Base-by-base conservation (phyloP, 176 grass and related monocot genomes). In the Raddia guianensis region DNA sequence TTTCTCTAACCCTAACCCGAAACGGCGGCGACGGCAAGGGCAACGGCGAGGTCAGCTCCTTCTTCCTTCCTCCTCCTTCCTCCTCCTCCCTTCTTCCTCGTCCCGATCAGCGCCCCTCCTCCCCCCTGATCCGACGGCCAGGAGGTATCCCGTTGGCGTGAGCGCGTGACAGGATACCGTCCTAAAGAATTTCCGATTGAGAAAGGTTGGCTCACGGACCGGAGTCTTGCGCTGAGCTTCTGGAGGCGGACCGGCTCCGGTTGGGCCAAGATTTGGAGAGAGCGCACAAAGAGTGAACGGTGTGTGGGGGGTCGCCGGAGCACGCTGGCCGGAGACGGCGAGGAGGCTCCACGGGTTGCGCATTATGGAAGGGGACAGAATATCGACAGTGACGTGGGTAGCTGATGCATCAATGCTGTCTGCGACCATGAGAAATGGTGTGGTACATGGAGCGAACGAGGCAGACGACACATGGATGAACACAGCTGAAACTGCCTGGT, bases 201-300 rank as follows among this genome's bases (percentile, higher is more conserved):
- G 55, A 27, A 15, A 7, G 46, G 15, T 46, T 35, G 63, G 63
- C 9, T 78, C 68, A 66, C 56, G 42, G 49, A 95, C 90, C 88
- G 43, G 82, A 84, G 82, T 99, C 65, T 8, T 80, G 68, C 18
- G 88, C 84, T 8, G 82, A 93, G 80, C 80, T 84, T 69, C 68
- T 88, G 78, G 10, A 95, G 44, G 68, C 82, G 82, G 47, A 91
- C 86, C 12, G 84, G 73, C 46, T 83, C 78, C 45, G 72, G 9
- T 7, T 85, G 52, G 63, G 88, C 84, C 82, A 95, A 47, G 74
- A 84, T 61, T 60, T 78, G 87, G 66, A 86, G 27, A 44, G 72
- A 0, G 58, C 78, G 83, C 7, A 14, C 2, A 58, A 81, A 50
- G 49, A 77, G 27, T 13, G 27, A 47, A 47, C 11, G n/a, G 57